Conservation (phyloP, 305 asterid genomes). For the Solanum hybrid region DNA sequence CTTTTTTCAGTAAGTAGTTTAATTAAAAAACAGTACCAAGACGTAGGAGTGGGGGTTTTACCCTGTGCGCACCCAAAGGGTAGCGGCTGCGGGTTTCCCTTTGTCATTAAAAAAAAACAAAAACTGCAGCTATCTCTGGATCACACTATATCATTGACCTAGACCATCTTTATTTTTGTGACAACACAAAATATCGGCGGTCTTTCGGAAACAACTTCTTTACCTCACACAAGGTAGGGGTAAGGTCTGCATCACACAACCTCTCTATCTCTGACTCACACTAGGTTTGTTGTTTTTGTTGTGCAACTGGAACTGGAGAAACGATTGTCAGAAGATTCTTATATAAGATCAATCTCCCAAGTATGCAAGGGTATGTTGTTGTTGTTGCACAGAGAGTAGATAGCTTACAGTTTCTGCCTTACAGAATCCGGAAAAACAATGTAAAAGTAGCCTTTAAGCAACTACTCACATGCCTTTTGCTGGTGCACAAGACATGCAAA, state of each 20-base stretch:
- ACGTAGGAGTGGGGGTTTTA: neutral
- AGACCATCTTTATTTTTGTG: neutral
- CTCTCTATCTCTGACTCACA: neutral
- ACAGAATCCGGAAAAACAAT: neutral
- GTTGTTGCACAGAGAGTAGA: neutral
- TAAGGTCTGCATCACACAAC: neutral
- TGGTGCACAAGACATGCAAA: neutral
- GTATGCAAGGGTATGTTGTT: neutral
- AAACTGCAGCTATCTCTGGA: neutral
- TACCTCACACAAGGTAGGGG: neutral
- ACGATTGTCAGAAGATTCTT: neutral
- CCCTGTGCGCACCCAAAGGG: neutral
- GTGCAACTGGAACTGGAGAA: neutral
- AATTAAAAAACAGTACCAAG: neutral
- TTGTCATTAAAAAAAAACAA: neutral
- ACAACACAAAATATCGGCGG: neutral
- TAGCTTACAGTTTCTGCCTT: neutral
- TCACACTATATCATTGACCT: neutral
- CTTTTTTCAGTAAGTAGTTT: neutral
- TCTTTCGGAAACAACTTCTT: neutral
- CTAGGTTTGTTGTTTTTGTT: neutral
- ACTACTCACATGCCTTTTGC: neutral
- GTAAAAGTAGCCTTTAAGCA: neutral
- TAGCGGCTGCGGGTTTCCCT: neutral
- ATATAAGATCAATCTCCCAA: neutral